Conservation (phyloP, 352 stramenopile species). For the Globisporangium splendens region DNA sequence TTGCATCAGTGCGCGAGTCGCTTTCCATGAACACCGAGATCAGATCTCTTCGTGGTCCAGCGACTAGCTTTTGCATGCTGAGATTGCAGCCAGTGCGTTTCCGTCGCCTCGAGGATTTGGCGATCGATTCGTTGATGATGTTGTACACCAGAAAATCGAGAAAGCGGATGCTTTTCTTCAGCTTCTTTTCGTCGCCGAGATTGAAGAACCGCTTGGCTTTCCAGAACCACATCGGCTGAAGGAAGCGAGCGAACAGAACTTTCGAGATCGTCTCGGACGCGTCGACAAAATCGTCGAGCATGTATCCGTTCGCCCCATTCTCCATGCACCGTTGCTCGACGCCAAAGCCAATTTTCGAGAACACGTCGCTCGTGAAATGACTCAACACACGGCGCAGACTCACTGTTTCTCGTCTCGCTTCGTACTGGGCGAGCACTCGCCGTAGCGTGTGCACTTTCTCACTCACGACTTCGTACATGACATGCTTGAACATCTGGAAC, state of each 20-base stretch:
- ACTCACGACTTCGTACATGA: slow-evolving; percentile 36
- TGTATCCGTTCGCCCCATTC: too few species aligned
- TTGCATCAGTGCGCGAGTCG: background rate
- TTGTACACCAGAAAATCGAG: slow-evolving; percentile 1
- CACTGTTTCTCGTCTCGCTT: too few species aligned
- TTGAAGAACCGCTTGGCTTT: too few species aligned
- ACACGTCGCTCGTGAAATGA: too few species aligned
- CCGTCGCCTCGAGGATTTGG: too few species aligned
- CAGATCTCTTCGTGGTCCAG: slow-evolving; percentile 16
- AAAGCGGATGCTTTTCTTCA: background rate
- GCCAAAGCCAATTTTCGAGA: too few species aligned
- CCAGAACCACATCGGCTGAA: background rate
- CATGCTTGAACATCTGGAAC: slow-evolving; percentile 42
- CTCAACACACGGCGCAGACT: too few species aligned
- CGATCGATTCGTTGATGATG: slow-evolving; percentile 6
- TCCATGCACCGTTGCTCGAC: too few species aligned
- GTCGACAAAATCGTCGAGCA: too few species aligned
- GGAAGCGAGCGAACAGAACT: background rate
- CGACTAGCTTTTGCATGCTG: background rate
- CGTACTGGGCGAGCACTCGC: too few species aligned
- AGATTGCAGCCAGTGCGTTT: background rate
- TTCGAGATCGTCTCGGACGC: slow-evolving; percentile 4
- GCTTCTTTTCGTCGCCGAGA: background rate
- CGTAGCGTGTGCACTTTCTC: too few species aligned
- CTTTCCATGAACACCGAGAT: slow-evolving; percentile 29